Evolutionary conservation across 495 filamentous ascomycete genomes (phyloP).

Genomic region (Penicillium robsamsonii): DNA sequence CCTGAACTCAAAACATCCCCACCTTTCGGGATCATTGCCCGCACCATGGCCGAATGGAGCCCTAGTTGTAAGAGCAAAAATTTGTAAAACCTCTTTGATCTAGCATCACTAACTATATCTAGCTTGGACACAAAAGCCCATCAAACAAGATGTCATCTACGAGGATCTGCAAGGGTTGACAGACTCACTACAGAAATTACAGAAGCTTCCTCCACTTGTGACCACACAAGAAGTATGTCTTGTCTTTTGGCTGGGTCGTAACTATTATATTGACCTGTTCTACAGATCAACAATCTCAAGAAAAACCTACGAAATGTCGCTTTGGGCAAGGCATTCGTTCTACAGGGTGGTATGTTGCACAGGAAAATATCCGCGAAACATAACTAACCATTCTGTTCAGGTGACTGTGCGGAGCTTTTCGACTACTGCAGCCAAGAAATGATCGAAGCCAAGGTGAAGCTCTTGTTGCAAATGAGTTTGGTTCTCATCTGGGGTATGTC

Average conservation of each 20-base stretch:
- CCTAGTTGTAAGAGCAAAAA: slow-evolving; percentile 30
- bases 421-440: slow-evolving; percentile 88
- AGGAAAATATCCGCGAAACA: neutral
- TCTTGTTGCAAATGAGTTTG: slow-evolving; percentile 35
- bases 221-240: slow-evolving; percentile 67
- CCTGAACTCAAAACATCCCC: slow-evolving; percentile 1
- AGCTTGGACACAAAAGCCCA: slow-evolving; percentile 88
- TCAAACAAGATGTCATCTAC: slow-evolving; percentile 87
- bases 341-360: slow-evolving; percentile 68
- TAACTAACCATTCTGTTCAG: slow-evolving; percentile 23
- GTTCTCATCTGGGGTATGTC: slow-evolving; percentile 27
- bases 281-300: slow-evolving; percentile 72
- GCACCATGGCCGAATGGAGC: slow-evolving; percentile 33
- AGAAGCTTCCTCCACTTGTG: slow-evolving; percentile 81
- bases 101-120: neutral
- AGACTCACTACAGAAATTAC: slow-evolving; percentile 66
- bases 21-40: slow-evolving; percentile 11
- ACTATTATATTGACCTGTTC: slow-evolving; percentile 1
- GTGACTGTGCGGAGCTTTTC: slow-evolving; percentile 96
- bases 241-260: neutral
- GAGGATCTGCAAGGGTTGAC: slow-evolving; percentile 62
- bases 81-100: neutral
- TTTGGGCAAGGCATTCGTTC: slow-evolving; percentile 85
- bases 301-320: slow-evolving; percentile 78
- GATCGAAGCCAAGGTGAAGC: slow-evolving; percentile 77